Conservation (phyloP, 768 basidiomycete genomes). For the Asterophora parasitica region DNA sequence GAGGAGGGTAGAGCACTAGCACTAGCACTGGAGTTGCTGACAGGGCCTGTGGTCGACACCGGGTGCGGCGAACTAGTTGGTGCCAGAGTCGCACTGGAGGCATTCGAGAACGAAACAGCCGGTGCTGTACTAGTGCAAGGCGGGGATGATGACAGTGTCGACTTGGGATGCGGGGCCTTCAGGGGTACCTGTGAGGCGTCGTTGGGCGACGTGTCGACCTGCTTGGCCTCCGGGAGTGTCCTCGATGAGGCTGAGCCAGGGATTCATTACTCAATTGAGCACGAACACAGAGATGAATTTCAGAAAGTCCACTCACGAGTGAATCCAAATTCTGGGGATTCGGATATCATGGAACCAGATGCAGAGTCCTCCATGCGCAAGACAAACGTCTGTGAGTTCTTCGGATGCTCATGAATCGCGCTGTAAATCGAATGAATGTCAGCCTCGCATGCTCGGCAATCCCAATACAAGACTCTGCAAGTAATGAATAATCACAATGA, state of each 20-base stretch:
- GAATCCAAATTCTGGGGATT: constrained; percentile 24
- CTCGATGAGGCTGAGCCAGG: not conserved
- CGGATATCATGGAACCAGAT: constrained; percentile 16
- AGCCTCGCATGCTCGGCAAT: not conserved
- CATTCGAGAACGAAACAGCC: too few species aligned
- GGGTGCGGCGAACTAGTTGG: not conserved
- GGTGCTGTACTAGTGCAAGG: not conserved
- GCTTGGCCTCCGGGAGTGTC: too few species aligned
- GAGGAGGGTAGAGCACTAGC: constrained; percentile 6
- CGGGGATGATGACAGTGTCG: not conserved
- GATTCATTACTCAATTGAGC: too few species aligned
- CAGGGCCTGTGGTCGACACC: not conserved
- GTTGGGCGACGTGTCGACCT: not conserved
- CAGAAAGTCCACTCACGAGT: constrained; percentile 17
- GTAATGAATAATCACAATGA: constrained; percentile 24
- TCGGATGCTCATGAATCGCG: constrained; percentile 1
- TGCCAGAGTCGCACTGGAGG: too few species aligned
- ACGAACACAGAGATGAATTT: not conserved
- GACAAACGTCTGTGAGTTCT: constrained; percentile 4
- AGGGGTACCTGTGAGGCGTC: not conserved
- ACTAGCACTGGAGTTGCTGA: not conserved
- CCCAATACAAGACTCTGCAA: not conserved
- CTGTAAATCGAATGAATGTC: constrained; percentile 1
- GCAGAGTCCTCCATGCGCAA: constrained; percentile 20
- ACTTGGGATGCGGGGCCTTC: not conserved